phyloP scores from a whole-genome alignment of 495 filamentous ascomycete species.

The Clohesyomyces aquaticus region DNA sequence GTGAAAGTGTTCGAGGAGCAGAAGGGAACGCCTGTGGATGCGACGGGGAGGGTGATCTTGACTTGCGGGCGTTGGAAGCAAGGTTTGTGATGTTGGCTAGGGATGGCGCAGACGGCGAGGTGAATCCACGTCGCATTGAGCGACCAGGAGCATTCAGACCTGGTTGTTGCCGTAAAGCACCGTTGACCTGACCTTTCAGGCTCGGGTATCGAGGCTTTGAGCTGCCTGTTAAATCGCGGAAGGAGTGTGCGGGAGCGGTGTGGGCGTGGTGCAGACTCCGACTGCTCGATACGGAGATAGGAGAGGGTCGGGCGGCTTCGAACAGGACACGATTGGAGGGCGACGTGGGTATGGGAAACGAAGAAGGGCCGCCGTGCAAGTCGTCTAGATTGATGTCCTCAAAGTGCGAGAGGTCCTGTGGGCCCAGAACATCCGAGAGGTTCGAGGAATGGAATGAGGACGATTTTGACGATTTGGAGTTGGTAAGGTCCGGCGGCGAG shows the following conservation, averaged over 20 bases:
- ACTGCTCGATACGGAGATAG: not conserved
- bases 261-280: conserved; percentile 17
- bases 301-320: conserved; percentile 29
- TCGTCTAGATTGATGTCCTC: conserved; percentile 92
- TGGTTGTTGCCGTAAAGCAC: conserved; percentile 34
- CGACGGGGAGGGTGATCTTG: conserved; percentile 46
- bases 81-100: conserved; percentile 40
- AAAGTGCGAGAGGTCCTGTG: conserved; percentile 64
- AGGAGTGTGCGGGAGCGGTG: conserved; percentile 23
- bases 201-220: conserved; percentile 47
- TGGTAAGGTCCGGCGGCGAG: conserved; percentile 81
- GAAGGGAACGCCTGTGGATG: conserved; percentile 30
- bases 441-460: conserved; percentile 83
- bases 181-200: conserved; percentile 47
- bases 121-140: conserved; percentile 47
- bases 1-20: conserved; percentile 33
- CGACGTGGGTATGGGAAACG: conserved; percentile 46
- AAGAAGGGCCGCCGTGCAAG: conserved; percentile 55
- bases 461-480: conserved; percentile 86
- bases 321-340: conserved; percentile 40
- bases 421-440: conserved; percentile 61
- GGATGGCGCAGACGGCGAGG: conserved; percentile 51
- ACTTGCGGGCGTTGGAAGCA: conserved; percentile 50
- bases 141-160: conserved; percentile 46
- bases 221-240: conserved; percentile 43